phyloP scores from a whole-genome alignment of 148 eudicot species.

The Rhododendron kiyosumense region DNA sequence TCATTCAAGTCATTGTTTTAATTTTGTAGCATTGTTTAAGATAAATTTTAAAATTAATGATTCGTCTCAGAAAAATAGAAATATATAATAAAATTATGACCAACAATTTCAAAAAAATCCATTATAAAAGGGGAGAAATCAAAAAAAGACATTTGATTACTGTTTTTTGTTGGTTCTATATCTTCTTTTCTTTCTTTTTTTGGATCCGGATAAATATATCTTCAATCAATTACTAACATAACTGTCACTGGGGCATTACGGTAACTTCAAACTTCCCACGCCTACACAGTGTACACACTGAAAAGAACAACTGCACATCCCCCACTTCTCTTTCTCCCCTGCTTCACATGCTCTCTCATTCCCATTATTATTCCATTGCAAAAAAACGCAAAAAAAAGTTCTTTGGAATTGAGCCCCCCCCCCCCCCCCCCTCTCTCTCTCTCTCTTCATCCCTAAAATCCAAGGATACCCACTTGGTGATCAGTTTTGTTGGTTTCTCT shows the following conservation, averaged over 20 bases:
- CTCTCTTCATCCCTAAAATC: constrained; percentile 18
- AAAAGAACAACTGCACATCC: constrained; percentile 1
- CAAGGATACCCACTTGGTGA: constrained; percentile 22
- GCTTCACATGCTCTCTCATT: constrained; percentile 37
- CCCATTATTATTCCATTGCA: constrained; percentile 11
- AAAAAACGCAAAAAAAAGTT: constrained; percentile 23
- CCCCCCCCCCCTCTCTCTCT: background rate
- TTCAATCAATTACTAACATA: background rate
- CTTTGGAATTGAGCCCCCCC: background rate
- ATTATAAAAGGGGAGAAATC: background rate
- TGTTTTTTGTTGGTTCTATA: background rate
- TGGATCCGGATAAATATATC: background rate
- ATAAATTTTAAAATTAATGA: background rate
- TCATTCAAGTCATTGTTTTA: too few relatives aligned
- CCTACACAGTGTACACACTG: background rate
- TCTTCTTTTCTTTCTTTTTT: too few relatives aligned
- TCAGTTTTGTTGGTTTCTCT: constrained; percentile 15
- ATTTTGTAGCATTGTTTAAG: too few relatives aligned
- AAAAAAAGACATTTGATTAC: background rate
- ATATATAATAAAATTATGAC: background rate
- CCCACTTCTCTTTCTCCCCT: constrained; percentile 9
- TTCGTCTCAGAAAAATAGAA: background rate
- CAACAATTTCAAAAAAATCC: background rate
- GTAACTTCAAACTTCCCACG: background rate
- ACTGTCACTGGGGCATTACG: background rate